phyloP scores from a whole-genome alignment of 805 yeast genomes.

The Saccharomycopsis sp. region DNA sequence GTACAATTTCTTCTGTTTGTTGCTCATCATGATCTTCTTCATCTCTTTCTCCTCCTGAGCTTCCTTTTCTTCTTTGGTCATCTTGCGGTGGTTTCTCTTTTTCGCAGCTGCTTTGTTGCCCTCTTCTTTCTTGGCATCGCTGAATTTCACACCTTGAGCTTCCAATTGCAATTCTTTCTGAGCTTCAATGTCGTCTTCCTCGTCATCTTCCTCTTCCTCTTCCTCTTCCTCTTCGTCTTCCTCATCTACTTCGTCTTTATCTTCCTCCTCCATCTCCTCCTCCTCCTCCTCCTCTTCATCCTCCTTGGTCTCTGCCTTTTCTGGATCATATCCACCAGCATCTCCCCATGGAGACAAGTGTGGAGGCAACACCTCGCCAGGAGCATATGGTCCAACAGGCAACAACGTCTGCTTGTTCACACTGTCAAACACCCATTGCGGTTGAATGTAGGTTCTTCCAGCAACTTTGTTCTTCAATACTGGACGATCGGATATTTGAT shows the following conservation, averaged over 20 bases:
- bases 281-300: slow-evolving; percentile 41
- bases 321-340: slow-evolving; percentile 82
- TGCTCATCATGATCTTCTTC: slow-evolving; percentile 95
- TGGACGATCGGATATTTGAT: slow-evolving; percentile 93
- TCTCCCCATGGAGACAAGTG: slow-evolving; percentile 99
- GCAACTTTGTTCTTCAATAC: slow-evolving; percentile 64
- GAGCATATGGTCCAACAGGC: slow-evolving; percentile 76
- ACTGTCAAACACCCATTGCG: slow-evolving; percentile 96
- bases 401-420: slow-evolving; percentile 68
- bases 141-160: slow-evolving; percentile 75
- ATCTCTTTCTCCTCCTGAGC: slow-evolving; percentile 75
- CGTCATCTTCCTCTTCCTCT: slow-evolving; percentile 42
- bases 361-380: slow-evolving; percentile 93
- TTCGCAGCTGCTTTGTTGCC: slow-evolving; percentile 29
- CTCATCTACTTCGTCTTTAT: slow-evolving; percentile 43
- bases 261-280: slow-evolving; percentile 44
- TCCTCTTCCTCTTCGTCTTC: slow-evolving; percentile 43
- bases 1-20: slow-evolving; percentile 89
- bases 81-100: slow-evolving; percentile 31
- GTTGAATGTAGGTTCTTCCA: slow-evolving; percentile 91
- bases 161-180: slow-evolving; percentile 85
- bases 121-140: slow-evolving; percentile 37
- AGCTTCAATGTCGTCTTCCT: slow-evolving; percentile 44
- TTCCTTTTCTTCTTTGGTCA: slow-evolving; percentile 43
- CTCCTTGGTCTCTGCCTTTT: slow-evolving; percentile 35